Conservation (phyloP, 192 early-diverging fungal genomes). For the Coemansia sp. region DNA sequence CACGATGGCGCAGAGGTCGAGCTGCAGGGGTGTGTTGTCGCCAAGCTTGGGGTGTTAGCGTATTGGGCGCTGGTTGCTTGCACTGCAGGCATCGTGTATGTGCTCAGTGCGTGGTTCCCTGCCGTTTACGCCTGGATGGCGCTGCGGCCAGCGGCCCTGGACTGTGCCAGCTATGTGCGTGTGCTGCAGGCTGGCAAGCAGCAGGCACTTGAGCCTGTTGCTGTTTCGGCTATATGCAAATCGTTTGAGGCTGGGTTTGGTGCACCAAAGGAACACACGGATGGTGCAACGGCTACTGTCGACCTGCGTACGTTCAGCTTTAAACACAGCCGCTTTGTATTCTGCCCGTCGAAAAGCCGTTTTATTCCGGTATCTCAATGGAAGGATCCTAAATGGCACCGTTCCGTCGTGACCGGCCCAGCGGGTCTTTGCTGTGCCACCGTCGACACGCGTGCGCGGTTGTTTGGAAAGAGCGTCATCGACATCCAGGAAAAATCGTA, state of each 20-base stretch:
- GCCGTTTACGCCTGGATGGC: conserved; percentile 11
- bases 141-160: conserved; percentile 1
- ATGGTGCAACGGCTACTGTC: neutral
- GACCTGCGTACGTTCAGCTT: conserved; percentile 22
- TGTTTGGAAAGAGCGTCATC: conserved; percentile 71
- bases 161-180: conserved; percentile 6
- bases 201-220: conserved; percentile 15
- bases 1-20: conserved; percentile 13
- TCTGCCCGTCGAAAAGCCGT: conserved; percentile 1
- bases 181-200: conserved; percentile 20
- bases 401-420: neutral
- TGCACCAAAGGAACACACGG: neutral
- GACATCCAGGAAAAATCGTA: conserved; percentile 65
- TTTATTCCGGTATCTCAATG: conserved; percentile 24
- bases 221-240: neutral
- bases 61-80: conserved; percentile 28
- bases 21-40: conserved; percentile 13
- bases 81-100: conserved; percentile 19
- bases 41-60: neutral
- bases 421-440: conserved; percentile 51
- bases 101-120: conserved; percentile 24
- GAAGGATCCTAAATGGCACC: conserved; percentile 39
- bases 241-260: conserved; percentile 6
- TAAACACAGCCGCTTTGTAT: conserved; percentile 40
- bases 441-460: conserved; percentile 47